These are phyloP conservation scores for Chlorociboria aeruginascens DNA, from an alignment of 495 filamentous ascomycete genomes.

Conservation along the genomic window DNA sequence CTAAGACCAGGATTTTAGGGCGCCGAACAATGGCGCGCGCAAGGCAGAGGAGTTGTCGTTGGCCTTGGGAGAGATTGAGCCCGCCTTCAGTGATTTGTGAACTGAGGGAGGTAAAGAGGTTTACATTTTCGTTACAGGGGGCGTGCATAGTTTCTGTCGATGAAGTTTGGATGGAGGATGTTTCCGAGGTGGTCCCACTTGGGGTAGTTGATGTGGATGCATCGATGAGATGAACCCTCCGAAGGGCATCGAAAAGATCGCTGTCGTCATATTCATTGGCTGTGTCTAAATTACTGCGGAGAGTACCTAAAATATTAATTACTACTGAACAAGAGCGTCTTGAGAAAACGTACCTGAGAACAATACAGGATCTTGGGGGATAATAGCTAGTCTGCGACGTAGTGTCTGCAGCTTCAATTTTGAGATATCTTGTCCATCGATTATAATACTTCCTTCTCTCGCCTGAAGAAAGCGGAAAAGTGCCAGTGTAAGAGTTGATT, in stretches of 20 bases:
- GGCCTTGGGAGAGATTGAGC: constrained; percentile 29
- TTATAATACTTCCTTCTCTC: constrained; percentile 27
- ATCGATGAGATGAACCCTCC: constrained; percentile 40
- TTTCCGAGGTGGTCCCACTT: not conserved
- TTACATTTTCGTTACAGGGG: constrained; percentile 18
- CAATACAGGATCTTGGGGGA: constrained; percentile 40
- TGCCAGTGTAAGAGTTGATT: constrained; percentile 31
- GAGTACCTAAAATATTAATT: constrained; percentile 14
- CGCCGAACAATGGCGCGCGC: constrained; percentile 33
- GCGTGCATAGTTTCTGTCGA: not conserved
- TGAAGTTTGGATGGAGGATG: constrained; percentile 8
- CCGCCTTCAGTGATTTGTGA: constrained; percentile 28
- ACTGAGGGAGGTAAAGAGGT: constrained; percentile 31
- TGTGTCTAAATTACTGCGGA: constrained; percentile 37
- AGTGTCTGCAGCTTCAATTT: constrained; percentile 33
- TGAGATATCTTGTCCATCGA: constrained; percentile 40
- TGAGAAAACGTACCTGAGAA: constrained; percentile 22
- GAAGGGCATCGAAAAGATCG: constrained; percentile 41
- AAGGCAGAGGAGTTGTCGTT: constrained; percentile 36
- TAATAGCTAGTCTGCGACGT: constrained; percentile 35
- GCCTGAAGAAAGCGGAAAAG: constrained; percentile 37
- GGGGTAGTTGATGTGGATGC: constrained; percentile 4
- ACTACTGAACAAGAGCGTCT: too few relatives aligned
- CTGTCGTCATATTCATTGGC: constrained; percentile 38
- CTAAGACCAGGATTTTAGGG: constrained; percentile 33